phyloP scores from a whole-genome alignment of 1,284 basidiomycete species.

The Earliella scabrosa region DNA sequence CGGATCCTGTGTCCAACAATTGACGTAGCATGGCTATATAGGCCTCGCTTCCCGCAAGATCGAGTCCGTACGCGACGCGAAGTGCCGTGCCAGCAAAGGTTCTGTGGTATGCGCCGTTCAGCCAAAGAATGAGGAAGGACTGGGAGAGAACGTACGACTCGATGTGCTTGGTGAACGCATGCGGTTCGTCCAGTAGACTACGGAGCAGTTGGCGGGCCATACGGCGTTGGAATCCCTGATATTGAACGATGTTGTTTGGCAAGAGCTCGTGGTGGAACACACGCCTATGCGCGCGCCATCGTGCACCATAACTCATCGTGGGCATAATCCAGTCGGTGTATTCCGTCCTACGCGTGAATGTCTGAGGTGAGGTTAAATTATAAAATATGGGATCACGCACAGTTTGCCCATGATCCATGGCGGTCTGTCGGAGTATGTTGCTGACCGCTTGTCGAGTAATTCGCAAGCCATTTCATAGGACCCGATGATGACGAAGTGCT shows the following conservation, averaged over 20 bases:
- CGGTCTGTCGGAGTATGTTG: constrained; percentile 21
- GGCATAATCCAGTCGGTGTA: not conserved
- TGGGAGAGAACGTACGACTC: not conserved
- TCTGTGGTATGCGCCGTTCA: too few species aligned
- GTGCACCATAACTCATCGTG: not conserved
- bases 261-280: constrained; percentile 4
- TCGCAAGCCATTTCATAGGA: constrained; percentile 32
- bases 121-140: too few species aligned
- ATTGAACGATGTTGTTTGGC: not conserved
- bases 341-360: not conserved
- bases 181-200: not conserved
- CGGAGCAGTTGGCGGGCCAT: not conserved
- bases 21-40: not conserved
- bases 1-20: not conserved
- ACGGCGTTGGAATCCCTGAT: not conserved
- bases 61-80: constrained; percentile 4
- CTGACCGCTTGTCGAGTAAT: constrained; percentile 45
- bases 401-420: constrained; percentile 5
- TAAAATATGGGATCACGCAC: too few species aligned
- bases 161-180: not conserved
- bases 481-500: constrained; percentile 11
- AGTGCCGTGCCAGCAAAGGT: constrained; percentile 2
- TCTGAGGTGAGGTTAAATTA: too few species aligned
- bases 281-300: constrained; percentile 8
- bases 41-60: constrained; percentile 21